A percentile compares a stretch with the other conserved stretches of the same genome.
Evolutionary conservation across 2,329 filamentous ascomycete genomes (phyloP).

Genomic region (Dothiorella sarmentorum): DNA sequence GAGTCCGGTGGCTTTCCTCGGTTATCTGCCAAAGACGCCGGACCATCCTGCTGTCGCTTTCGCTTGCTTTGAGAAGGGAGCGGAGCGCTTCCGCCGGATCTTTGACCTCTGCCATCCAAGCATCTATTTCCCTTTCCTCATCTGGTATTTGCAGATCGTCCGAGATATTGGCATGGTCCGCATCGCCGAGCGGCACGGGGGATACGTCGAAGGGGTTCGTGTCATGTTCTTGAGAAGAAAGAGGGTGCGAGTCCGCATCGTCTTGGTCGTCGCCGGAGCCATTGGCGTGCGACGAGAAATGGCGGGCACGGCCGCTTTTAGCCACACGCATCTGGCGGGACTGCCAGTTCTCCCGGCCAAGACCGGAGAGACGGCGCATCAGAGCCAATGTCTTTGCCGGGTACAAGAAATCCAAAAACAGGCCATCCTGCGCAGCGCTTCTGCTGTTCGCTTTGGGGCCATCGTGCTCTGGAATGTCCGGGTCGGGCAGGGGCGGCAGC

Average conservation of each 20-base stretch:
- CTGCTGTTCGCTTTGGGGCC: constrained; percentile 4
- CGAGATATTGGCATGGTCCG: background rate
- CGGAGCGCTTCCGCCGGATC: constrained; percentile 15
- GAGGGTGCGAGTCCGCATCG: too few species aligned
- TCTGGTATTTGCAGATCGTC: background rate
- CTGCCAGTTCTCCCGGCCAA: constrained; percentile 22
- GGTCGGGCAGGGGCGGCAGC: constrained; percentile 8
- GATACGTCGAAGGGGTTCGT: background rate
- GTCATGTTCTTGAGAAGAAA: background rate
- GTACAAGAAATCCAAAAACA: constrained; percentile 48
- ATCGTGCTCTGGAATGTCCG: background rate
- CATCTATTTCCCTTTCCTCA: background rate
- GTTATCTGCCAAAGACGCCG: constrained; percentile 21
- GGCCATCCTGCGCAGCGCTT: background rate
- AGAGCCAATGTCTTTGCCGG: constrained; percentile 44
- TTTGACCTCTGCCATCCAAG: background rate
- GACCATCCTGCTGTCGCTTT: constrained; percentile 22
- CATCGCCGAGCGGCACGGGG: background rate
- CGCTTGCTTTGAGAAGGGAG: constrained; percentile 25
- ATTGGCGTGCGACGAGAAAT: constrained; percentile 26
- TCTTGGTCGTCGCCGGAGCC: background rate
- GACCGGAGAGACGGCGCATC: constrained; percentile 29
- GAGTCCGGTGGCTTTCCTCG: constrained; percentile 12
- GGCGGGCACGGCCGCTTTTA: constrained; percentile 18
- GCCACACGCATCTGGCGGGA: background rate